These are phyloP conservation scores for Xylaria scruposa DNA, from an alignment of 495 filamentous ascomycete genomes.

Conservation along the genomic window DNA sequence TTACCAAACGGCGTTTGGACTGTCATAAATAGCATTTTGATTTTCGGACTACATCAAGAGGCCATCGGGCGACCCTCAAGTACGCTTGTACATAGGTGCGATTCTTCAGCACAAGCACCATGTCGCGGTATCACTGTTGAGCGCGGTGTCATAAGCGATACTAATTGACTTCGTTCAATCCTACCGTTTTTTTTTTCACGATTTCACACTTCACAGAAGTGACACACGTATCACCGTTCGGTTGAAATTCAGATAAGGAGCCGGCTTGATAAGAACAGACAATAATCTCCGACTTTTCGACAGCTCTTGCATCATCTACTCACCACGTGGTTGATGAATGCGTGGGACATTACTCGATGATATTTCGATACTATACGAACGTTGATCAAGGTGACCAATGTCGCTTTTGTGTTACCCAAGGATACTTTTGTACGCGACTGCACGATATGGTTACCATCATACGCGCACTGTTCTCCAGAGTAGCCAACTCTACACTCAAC, in stretches of 20 bases:
- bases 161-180: constrained; percentile 22
- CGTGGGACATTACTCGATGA: neutral
- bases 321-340: neutral
- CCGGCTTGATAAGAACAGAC: neutral
- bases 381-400: neutral
- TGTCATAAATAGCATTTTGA: constrained; percentile 31
- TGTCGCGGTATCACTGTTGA: neutral
- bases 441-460: neutral
- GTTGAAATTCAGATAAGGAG: neutral
- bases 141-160: constrained; percentile 12
- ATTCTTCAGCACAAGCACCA: constrained; percentile 20
- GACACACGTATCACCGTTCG: neutral
- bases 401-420: neutral
- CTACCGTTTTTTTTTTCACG: neutral
- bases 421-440: neutral
- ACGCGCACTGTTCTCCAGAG: neutral
- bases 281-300: neutral
- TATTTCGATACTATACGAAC: neutral
- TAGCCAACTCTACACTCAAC: neutral
- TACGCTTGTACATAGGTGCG: constrained; percentile 25
- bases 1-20: constrained; percentile 29
- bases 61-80: constrained; percentile 24
- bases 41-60: constrained; percentile 27
- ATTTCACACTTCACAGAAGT: neutral
- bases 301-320: neutral